phyloP scores from a whole-genome alignment of 805 yeast species.

The Sungouiella blattae region DNA sequence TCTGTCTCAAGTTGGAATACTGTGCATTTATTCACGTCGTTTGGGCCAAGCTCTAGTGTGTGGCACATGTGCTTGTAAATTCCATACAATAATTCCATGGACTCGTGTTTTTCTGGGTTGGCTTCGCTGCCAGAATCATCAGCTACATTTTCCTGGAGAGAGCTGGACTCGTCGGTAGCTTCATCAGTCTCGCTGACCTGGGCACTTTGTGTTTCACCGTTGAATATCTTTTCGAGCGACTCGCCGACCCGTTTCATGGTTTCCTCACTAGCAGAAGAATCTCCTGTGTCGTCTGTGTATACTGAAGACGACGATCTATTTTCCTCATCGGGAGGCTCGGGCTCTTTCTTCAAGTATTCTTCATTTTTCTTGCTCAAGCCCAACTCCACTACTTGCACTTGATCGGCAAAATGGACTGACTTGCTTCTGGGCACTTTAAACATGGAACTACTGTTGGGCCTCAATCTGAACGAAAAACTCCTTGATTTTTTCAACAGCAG shows the following conservation, averaged over 20 bases:
- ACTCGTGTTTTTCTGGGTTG: no score
- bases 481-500: slow-evolving; percentile 3
- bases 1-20: neutral
- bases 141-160: no score
- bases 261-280: neutral
- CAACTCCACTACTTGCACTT: neutral
- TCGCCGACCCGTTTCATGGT: neutral
- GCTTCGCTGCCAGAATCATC: neutral
- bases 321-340: neutral
- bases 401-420: slow-evolving; percentile 16
- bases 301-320: neutral
- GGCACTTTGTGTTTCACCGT: no score
- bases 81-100: no score
- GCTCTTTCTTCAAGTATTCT: no score
- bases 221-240: neutral
- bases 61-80: neutral
- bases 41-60: neutral
- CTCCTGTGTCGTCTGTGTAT: neutral
- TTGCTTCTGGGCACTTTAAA: slow-evolving; percentile 10
- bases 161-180: neutral
- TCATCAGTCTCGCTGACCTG: no score
- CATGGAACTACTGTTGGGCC: neutral
- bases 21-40: neutral
- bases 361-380: no score
- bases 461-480: slow-evolving; percentile 9